Evolutionary conservation across 257 asterid species (phyloP).

Genomic region (Sherardia arvensis): DNA sequence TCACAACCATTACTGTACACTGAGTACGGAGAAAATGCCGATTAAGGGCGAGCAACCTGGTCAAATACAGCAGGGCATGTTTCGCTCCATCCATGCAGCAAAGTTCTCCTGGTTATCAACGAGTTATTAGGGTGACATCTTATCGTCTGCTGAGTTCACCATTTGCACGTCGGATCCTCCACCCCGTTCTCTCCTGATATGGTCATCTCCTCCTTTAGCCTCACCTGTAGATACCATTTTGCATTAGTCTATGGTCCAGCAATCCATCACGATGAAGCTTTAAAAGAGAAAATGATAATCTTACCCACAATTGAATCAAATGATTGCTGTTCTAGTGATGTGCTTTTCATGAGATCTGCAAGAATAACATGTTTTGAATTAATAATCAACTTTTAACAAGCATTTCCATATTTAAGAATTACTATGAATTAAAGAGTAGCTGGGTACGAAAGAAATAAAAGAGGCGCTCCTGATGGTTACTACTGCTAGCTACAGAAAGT

Average conservation of each 20-base stretch:
- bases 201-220: conserved; percentile 23
- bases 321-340: conserved; percentile 56
- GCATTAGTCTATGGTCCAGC: conserved; percentile 2
- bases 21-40: conserved; percentile 21
- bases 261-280: neutral
- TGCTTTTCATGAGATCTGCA: conserved; percentile 49
- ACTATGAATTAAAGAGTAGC: neutral
- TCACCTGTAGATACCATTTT: conserved; percentile 27
- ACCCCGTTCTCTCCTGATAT: conserved; percentile 24
- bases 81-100: conserved; percentile 33
- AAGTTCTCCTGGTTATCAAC: conserved; percentile 13
- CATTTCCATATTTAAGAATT: neutral
- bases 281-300: neutral
- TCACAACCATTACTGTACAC: conserved; percentile 42
- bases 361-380: neutral
- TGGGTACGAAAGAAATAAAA: neutral
- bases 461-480: neutral
- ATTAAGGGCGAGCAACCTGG: conserved; percentile 51
- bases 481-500: neutral
- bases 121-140: conserved; percentile 45
- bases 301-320: conserved; percentile 52
- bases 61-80: conserved; percentile 59
- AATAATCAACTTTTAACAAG: neutral
- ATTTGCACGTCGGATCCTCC: conserved; percentile 48
- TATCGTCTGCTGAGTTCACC: conserved; percentile 41